Conservation (phyloP, 2,329 filamentous ascomycete species). For the Penicillium brevicompactum region DNA sequence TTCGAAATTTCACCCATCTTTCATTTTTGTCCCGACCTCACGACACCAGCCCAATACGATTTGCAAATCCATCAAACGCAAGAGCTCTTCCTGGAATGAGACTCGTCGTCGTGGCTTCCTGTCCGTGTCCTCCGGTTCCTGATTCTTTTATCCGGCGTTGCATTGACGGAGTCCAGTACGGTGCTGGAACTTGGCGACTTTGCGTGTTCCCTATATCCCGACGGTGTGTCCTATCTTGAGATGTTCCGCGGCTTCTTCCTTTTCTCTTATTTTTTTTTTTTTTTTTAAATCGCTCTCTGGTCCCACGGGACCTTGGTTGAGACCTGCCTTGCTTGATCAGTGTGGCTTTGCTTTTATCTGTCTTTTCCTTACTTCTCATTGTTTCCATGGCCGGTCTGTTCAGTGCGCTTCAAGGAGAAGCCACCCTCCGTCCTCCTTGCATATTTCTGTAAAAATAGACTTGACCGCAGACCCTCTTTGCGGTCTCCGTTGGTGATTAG, state of each 20-base stretch:
- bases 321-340: not conserved
- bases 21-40: slow-evolving; percentile 17
- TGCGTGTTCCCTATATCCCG: slow-evolving; percentile 30
- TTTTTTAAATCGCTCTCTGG: slow-evolving; percentile 2
- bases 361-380: slow-evolving; percentile 13
- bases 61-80: slow-evolving; percentile 14
- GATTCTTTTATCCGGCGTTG: slow-evolving; percentile 41
- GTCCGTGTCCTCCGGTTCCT: slow-evolving; percentile 29
- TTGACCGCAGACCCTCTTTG: slow-evolving; percentile 29
- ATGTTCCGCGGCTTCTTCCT: slow-evolving; percentile 10
- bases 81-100: slow-evolving; percentile 21
- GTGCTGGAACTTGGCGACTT: slow-evolving; percentile 37
- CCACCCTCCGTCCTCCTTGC: slow-evolving; percentile 21
- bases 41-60: slow-evolving; percentile 19
- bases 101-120: slow-evolving; percentile 25
- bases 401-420: slow-evolving; percentile 10
- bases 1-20: slow-evolving; percentile 19
- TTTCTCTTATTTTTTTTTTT: slow-evolving; percentile 12
- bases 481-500: slow-evolving; percentile 39
- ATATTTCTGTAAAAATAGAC: slow-evolving; percentile 43
- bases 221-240: slow-evolving; percentile 11
- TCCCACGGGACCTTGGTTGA: not conserved
- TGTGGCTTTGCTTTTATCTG: slow-evolving; percentile 10
- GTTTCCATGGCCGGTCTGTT: slow-evolving; percentile 15
- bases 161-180: slow-evolving; percentile 38